Evolutionary conservation across 2,329 filamentous ascomycete genomes (phyloP), one percentile per base, ranked within the genome.

Genomic region (Teratosphaeria nubilosa): DNA sequence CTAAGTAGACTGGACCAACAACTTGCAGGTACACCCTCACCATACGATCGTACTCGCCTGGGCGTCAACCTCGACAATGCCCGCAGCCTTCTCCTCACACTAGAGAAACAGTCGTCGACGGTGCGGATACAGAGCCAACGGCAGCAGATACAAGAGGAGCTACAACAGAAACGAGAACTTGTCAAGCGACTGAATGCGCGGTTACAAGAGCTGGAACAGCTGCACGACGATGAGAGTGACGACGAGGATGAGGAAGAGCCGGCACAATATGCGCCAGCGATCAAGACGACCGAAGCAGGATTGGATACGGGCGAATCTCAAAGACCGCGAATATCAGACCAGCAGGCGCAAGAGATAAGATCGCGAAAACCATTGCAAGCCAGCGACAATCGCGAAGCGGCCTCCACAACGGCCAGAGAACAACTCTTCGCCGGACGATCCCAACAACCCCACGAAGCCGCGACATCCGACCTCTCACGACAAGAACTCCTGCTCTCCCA

Each of bases 401-500:
- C 68, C 13, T 62, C 68, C 20, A 70, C 66, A 4, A 71, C 72
- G 22, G 73, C 75, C 2, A 61, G 68, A 20, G 67, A 70, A 56
- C 59, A 66, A 27, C 69, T 77, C 45, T 77, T 78, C 62, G 56
- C 65, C 30, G 57, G 68, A 60, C 58, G 72, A 2, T 62, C 51
- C 59, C 63, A 54, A 10, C 62, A 64, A 22, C 24, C 51, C 56
- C 50, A 41, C 20, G 20, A 51, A 27, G 30, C 58, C 60, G 22
- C 58, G 58, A 27, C 55, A 32, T 31, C 53, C 11, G 25, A 54
- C 20, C 63, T 71, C 16, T 60, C 69, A 24, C 66, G 73, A 32
- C 72, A 73, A 0, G 90, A 95, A 75, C 80, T 85, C 0, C 80
- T 91, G 32, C 82, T 96, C 51, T 84, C 88, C 65, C 82, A 87